phyloP scores from a whole-genome alignment of 495 filamentous ascomycete species.

The Lasiosphaeria miniovina region DNA sequence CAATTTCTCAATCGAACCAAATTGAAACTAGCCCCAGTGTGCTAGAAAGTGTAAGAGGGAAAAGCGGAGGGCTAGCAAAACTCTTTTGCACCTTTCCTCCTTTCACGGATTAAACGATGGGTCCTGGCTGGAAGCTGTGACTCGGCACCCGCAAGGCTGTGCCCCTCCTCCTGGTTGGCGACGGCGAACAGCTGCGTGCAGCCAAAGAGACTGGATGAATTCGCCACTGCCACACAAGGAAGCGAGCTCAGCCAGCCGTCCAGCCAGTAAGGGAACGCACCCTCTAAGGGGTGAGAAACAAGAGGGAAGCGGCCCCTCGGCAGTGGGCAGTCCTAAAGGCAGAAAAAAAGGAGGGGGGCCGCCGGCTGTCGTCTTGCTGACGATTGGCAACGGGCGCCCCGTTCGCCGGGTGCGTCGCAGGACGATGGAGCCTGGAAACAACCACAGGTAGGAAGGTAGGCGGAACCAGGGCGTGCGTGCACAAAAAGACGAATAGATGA shows the following conservation, averaged over 20 bases:
- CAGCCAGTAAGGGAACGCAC: not conserved
- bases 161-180: slow-evolving; percentile 18
- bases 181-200: slow-evolving; percentile 23
- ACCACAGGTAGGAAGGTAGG: slow-evolving; percentile 2
- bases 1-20: not conserved
- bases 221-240: slow-evolving; percentile 2
- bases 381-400: slow-evolving; percentile 13
- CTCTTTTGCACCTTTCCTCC: not conserved
- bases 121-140: slow-evolving; percentile 12
- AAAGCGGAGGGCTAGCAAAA: not conserved
- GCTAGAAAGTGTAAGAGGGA: not conserved
- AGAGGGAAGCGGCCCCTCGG: slow-evolving; percentile 11
- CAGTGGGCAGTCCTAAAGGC: not conserved
- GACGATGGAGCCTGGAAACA: not conserved
- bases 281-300: not conserved
- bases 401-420: slow-evolving; percentile 10
- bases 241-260: not conserved
- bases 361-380: slow-evolving; percentile 5
- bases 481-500: too few relatives aligned
- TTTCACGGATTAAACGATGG: not conserved
- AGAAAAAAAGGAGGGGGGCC: slow-evolving; percentile 1
- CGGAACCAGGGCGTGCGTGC: too few relatives aligned
- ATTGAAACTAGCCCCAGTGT: not conserved
- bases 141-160: slow-evolving; percentile 21
- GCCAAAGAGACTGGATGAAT: not conserved